Percentiles rank a stretch among this genome's conserved stretches.
Conservation (phyloP, 495 filamentous ascomycete species). For the Peziza echinospora region DNA sequence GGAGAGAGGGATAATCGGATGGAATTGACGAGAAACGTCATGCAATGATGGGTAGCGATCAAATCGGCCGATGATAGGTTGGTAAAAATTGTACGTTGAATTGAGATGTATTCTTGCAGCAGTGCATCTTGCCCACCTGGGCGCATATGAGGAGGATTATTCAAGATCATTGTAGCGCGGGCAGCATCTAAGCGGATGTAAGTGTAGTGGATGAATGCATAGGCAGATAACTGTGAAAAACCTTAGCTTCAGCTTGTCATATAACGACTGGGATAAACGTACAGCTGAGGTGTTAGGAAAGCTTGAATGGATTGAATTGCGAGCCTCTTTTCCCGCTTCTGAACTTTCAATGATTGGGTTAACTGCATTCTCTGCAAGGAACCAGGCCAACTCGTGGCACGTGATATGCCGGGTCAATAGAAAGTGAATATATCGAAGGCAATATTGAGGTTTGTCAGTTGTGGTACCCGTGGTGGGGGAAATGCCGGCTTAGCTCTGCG, state of each 20-base stretch:
- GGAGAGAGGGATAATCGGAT: constrained; percentile 17
- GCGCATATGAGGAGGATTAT: constrained; percentile 14
- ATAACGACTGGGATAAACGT: constrained; percentile 1
- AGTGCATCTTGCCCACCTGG: constrained; percentile 8
- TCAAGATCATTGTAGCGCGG: constrained; percentile 11
- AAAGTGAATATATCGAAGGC: constrained; percentile 14
- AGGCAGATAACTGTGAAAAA: constrained; percentile 6
- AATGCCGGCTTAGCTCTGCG: constrained; percentile 15
- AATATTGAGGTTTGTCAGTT: constrained; percentile 3
- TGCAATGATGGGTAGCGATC: constrained; percentile 17
- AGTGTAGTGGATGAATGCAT: constrained; percentile 17
- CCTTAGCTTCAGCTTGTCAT: not conserved
- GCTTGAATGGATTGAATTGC: constrained; percentile 14
- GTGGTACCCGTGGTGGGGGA: constrained; percentile 10
- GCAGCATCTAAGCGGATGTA: constrained; percentile 15
- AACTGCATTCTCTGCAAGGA: constrained; percentile 16
- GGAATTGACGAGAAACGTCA: constrained; percentile 19
- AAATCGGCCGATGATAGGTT: constrained; percentile 11
- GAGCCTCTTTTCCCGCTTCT: constrained; percentile 4
- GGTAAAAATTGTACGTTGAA: constrained; percentile 12
- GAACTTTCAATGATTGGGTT: constrained; percentile 2
- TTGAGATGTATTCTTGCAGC: constrained; percentile 6
- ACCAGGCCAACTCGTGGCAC: constrained; percentile 14
- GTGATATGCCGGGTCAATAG: constrained; percentile 15
- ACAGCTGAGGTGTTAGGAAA: constrained; percentile 13